Percentiles rank a stretch among this genome's conserved stretches.
Conservation (phyloP, 805 yeast species). For the Kazachstania viticola region DNA sequence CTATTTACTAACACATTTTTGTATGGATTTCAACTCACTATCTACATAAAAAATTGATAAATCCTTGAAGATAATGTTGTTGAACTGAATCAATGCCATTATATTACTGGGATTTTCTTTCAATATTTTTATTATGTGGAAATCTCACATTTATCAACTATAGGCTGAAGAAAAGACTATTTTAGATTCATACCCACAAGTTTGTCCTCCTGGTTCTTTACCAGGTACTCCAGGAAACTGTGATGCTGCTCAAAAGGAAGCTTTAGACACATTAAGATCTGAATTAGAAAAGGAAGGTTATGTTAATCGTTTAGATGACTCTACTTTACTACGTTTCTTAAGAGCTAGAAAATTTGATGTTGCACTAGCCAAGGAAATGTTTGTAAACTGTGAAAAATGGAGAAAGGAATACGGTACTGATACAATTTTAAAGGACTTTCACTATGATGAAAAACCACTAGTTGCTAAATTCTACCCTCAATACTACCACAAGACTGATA, state of each 20-base stretch:
- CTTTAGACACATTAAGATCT: slow-evolving; percentile 46
- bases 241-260: slow-evolving; percentile 53
- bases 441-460: slow-evolving; percentile 82
- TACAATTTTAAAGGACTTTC: slow-evolving; percentile 76
- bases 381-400: slow-evolving; percentile 81
- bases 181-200: slow-evolving; percentile 58
- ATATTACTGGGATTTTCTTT: no score
- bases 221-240: slow-evolving; percentile 78
- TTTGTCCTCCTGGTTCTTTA: slow-evolving; percentile 45
- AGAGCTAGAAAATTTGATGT: slow-evolving; percentile 94
- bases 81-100: no score
- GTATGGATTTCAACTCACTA: background rate
- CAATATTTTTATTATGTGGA: no score
- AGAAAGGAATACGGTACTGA: slow-evolving; percentile 77
- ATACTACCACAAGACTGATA: slow-evolving; percentile 94
- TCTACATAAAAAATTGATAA: background rate
- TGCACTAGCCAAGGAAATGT: slow-evolving; percentile 71
- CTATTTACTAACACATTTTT: no score
- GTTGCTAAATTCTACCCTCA: slow-evolving; percentile 91
- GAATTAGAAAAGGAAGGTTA: slow-evolving; percentile 53
- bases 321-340: slow-evolving; percentile 71
- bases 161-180: slow-evolving; percentile 19
- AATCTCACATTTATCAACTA: no score
- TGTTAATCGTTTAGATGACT: slow-evolving; percentile 75
- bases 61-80: no score